These are phyloP conservation scores for Cudoniella acicularis DNA, from an alignment of 495 filamentous ascomycete genomes.

Conservation along the genomic window DNA sequence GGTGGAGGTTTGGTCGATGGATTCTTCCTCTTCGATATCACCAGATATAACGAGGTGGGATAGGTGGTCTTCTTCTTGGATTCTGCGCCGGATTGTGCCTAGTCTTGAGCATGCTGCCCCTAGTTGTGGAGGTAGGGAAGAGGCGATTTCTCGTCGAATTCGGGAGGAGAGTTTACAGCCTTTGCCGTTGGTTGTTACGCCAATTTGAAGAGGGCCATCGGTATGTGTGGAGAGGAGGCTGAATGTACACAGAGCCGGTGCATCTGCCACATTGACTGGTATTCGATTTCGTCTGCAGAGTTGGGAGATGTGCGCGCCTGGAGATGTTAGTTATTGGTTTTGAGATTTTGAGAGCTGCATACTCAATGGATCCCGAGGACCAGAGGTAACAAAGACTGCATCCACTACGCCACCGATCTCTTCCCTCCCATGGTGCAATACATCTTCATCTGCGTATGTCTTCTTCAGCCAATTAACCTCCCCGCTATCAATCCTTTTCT, in stretches of 20 bases:
- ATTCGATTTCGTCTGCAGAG: conserved; percentile 78
- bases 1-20: conserved; percentile 71
- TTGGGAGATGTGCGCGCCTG: conserved; percentile 65
- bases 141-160: conserved; percentile 83
- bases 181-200: conserved; percentile 91
- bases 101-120: conserved; percentile 76
- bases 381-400: conserved; percentile 81
- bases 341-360: conserved; percentile 14
- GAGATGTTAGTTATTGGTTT: neutral
- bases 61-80: conserved; percentile 76
- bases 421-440: conserved; percentile 70
- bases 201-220: conserved; percentile 91
- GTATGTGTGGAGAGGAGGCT: conserved; percentile 81
- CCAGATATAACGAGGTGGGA: conserved; percentile 34
- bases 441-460: conserved; percentile 67
- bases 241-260: conserved; percentile 85
- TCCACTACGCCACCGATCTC: conserved; percentile 81
- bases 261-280: conserved; percentile 88
- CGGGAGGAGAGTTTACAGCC: conserved; percentile 92
- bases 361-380: conserved; percentile 50
- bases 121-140: conserved; percentile 73
- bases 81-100: conserved; percentile 68
- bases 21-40: conserved; percentile 72
- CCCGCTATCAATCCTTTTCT: conserved; percentile 67
- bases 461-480: conserved; percentile 68